These are phyloP conservation scores for Fonsecaea erecta DNA, from an alignment of 2,329 filamentous ascomycete genomes.

Conservation along the genomic window DNA sequence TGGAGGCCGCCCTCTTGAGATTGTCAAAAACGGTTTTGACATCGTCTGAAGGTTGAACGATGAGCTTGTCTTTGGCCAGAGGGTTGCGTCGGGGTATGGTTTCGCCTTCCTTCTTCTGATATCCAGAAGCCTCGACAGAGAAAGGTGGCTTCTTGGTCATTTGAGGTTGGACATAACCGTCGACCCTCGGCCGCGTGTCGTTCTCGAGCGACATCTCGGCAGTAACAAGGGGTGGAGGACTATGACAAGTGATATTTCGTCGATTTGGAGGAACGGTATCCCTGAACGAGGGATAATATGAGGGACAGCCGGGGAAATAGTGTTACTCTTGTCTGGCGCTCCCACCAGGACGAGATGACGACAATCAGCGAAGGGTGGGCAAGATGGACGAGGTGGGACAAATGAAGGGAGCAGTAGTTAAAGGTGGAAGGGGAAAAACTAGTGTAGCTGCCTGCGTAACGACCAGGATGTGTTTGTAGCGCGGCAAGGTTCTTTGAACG, in stretches of 20 bases:
- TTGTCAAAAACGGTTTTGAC: conserved; percentile 80
- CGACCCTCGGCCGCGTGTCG: conserved; percentile 30
- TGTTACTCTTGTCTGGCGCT: neutral
- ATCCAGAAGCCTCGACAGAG: conserved; percentile 72
- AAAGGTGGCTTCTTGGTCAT: conserved; percentile 73
- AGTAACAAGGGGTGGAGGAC: neutral
- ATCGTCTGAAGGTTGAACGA: conserved; percentile 67
- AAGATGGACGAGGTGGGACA: neutral
- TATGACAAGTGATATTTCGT: neutral
- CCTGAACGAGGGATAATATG: neutral
- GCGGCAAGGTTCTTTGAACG: conserved; percentile 10
- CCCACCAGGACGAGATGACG: neutral
- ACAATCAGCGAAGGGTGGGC: neutral
- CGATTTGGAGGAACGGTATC: neutral
- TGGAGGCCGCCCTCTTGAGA: conserved; percentile 68
- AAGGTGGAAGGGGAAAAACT: neutral
- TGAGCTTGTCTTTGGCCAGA: conserved; percentile 71
- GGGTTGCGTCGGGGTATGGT: conserved; percentile 80
- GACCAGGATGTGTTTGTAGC: conserved; percentile 13
- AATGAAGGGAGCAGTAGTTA: neutral
- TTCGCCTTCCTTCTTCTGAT: conserved; percentile 74
- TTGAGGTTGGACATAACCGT: conserved; percentile 45
- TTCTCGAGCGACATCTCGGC: conserved; percentile 29
- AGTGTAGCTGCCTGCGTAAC: conserved; percentile 4
- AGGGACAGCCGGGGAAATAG: neutral